Evolutionary conservation across 768 basidiomycete species (phyloP), one percentile per base, ranked within the genome.

Genomic region (Mycena rosella): DNA sequence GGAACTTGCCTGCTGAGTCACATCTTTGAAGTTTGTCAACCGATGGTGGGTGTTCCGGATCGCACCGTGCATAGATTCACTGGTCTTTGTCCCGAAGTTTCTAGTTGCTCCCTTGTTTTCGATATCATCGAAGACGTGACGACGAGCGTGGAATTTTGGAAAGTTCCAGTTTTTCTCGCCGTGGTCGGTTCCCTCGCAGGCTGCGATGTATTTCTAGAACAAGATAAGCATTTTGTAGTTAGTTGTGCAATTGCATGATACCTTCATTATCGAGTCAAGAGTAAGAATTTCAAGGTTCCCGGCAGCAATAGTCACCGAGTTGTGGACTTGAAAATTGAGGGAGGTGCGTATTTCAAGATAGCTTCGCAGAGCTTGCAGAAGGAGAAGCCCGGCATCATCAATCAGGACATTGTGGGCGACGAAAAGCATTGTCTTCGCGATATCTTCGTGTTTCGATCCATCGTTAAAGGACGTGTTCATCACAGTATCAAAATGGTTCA

Each of bases 401-500:
- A 45, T 64, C 3, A 81, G 58, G 1, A 79, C 60, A 63, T 76
- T 61, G 32, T 77, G 73, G 2, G 69, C 56, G 9, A 74, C 75
- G 69, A 76, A 79, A 83, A n/a, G n/a, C n/a, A n/a, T n/a, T n/a
- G n/a, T n/a, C n/a, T n/a, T n/a, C n/a, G n/a, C n/a, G n/a, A n/a
- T 72, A 63, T 83, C 81, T 40, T 76, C 74, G 47, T 74, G 74
- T 57, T 83, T 83, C 20, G 71, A 69, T 0, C 77, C 79, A 67
- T 84, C 78, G 9, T 68, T 68, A 69, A 81, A 82, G 5, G 76
- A 68, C 2, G 79, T 65, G 76, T 36, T 36, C 34, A 36, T 36
- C 34, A 36, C 34, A 7, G 34, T 36, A 7, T 36, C 34, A 36
- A 36, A 82, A 45, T 79, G 80, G n/a, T 77, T 74, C 20, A 84